Evolutionary conservation across 148 eudicot genomes (phyloP).

Genomic region (Rhododendron ovatum): DNA sequence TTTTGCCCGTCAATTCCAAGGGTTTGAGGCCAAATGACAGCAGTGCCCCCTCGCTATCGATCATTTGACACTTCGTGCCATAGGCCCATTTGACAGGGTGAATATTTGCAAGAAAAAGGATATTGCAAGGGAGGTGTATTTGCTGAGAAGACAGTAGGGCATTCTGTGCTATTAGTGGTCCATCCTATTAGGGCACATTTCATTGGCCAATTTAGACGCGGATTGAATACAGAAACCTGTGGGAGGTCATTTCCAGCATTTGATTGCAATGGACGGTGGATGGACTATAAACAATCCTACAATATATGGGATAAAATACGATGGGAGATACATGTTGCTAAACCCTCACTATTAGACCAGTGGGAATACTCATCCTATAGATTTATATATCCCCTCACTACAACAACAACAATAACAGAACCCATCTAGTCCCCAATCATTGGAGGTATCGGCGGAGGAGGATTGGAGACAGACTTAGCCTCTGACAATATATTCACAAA

Average conservation of each 20-base stretch:
- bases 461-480: too few species aligned
- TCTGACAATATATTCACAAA: too few species aligned
- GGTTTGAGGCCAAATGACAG: constrained; percentile 1
- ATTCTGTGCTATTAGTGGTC: neutral
- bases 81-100: neutral
- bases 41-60: neutral
- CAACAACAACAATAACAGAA: too few species aligned
- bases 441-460: too few species aligned
- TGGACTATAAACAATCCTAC: neutral
- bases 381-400: neutral
- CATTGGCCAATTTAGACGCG: neutral
- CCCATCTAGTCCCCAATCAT: too few species aligned
- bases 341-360: neutral
- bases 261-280: neutral
- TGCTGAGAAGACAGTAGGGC: neutral
- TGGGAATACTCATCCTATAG: neutral
- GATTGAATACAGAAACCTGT: neutral
- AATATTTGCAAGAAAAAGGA: neutral
- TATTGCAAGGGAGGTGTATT: neutral
- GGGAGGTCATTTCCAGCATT: neutral
- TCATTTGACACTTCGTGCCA: neutral
- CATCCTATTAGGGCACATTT: neutral
- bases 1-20: neutral
- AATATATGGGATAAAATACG: neutral
- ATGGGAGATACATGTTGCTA: neutral